Conservation (phyloP, 225 moss, liverwort and hornwort species). For the Anthoceros angustus region DNA sequence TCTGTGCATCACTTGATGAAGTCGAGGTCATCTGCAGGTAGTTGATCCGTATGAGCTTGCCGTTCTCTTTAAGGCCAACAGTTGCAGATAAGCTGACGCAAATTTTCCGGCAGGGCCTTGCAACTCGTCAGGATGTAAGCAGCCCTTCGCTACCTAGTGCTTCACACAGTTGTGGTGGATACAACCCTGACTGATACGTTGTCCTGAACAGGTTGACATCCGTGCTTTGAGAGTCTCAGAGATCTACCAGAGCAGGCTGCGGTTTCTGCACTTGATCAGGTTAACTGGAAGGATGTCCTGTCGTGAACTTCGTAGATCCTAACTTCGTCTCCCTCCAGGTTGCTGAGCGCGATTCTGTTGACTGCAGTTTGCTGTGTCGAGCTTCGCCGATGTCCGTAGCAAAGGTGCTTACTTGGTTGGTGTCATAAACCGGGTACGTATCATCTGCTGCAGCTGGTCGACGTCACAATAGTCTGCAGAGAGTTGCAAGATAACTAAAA, state of each 20-base stretch:
- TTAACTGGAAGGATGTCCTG: neutral
- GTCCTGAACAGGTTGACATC: neutral
- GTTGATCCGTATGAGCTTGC: conserved; percentile 7
- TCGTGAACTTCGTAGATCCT: too few species aligned
- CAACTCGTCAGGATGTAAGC: neutral
- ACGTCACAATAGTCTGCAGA: too few species aligned
- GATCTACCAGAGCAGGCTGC: neutral
- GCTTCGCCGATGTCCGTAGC: neutral
- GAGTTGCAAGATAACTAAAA: too few species aligned
- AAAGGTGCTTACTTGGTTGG: conserved; percentile 1
- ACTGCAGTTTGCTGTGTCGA: neutral
- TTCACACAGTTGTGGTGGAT: too few species aligned
- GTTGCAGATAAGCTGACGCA: neutral
- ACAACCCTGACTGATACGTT: too few species aligned
- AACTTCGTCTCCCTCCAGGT: too few species aligned
- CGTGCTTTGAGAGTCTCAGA: neutral
- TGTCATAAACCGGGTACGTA: neutral
- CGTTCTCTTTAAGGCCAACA: neutral
- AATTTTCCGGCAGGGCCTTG: neutral
- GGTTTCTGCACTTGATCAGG: neutral
- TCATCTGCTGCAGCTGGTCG: neutral
- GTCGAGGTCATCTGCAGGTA: conserved; percentile 3
- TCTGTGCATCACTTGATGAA: neutral
- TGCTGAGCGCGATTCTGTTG: neutral
- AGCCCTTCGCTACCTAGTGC: too few species aligned